Evolutionary conservation across 345 rosid genomes (phyloP), one percentile per base, ranked within the genome.

Genomic region (Ceriops zippeliana): DNA sequence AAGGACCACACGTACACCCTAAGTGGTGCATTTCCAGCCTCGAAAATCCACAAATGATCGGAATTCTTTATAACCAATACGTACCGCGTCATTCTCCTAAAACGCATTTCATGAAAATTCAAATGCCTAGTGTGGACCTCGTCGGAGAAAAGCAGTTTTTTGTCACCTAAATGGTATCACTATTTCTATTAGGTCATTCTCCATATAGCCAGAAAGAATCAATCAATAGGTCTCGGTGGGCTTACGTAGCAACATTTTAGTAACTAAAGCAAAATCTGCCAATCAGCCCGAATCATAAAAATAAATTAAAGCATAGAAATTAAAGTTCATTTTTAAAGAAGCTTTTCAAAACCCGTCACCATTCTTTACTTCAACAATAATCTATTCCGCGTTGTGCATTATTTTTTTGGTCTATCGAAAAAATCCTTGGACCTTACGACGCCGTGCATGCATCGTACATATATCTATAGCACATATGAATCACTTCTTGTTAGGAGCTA

Each of bases 131-230:
- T 67, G 73, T 80, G 82, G 66, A 30, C 73, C 76, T 71, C 65
- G 74, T 71, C 42, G 65, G 69, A 70, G 28, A 61, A 65, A 57
- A 71, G 65, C 38, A 69, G 27, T 61, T 38, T 69, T 64, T 66
- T 69, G 77, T 81, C 79, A 52, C 68, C 77, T 37, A 75, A 75
- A 70, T 69, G 77, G 67, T 26, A 62, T 74, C 76, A 54, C 47
- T 17, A 19, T 63, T 53, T 30, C 58, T 37, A 31, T 63, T 35
- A 54, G 52, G 69, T 71, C 74, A 75, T 13, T 21, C 54, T 75
- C 71, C 71, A 71, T 54, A 52, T 42, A 52, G 21, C 11, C 16
- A 0, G 13, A n/a, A 11, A 28, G 22, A 37, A 4, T 3, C 11
- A 54, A 32, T 7, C 58, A 6, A 24, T 8, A 28, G 31, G 30